phyloP scores from a whole-genome alignment of 805 yeast species.

The Candida gorgasii region DNA sequence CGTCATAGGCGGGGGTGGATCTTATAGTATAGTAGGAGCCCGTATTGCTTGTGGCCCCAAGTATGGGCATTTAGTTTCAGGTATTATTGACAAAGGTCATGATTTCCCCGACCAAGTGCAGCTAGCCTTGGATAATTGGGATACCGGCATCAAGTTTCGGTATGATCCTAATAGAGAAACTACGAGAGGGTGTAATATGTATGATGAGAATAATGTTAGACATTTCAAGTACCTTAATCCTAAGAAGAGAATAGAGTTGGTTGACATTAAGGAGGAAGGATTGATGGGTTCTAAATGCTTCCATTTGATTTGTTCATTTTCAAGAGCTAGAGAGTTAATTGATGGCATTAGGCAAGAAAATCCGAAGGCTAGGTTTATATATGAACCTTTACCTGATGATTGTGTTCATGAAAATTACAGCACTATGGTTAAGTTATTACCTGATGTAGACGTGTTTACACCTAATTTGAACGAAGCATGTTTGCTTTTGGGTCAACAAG shows the following conservation, averaged over 20 bases:
- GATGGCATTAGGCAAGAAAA: slow-evolving; percentile 28
- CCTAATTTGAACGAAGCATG: slow-evolving; percentile 90
- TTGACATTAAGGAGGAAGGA: slow-evolving; percentile 49
- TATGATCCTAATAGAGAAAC: slow-evolving; percentile 55
- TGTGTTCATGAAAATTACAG: slow-evolving; percentile 52
- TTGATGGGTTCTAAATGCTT: slow-evolving; percentile 44
- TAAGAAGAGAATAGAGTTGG: slow-evolving; percentile 57
- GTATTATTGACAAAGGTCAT: slow-evolving; percentile 76
- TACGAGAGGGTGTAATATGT: slow-evolving; percentile 79
- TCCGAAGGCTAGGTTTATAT: slow-evolving; percentile 49
- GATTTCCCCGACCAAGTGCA: slow-evolving; percentile 65
- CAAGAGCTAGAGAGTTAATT: slow-evolving; percentile 53
- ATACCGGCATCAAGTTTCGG: slow-evolving; percentile 59
- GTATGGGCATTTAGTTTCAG: slow-evolving; percentile 46
- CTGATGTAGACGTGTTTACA: slow-evolving; percentile 59
- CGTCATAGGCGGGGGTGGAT: slow-evolving; percentile 89
- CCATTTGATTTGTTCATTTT: slow-evolving; percentile 77
- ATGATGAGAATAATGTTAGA: slow-evolving; percentile 58
- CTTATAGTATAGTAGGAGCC: slow-evolving; percentile 76
- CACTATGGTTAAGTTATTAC: slow-evolving; percentile 37
- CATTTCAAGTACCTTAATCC: slow-evolving; percentile 62
- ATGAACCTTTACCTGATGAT: slow-evolving; percentile 87
- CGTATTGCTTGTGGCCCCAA: slow-evolving; percentile 49
- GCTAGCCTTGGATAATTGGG: slow-evolving; percentile 56
- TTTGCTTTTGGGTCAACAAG: slow-evolving; percentile 52